phyloP scores from a whole-genome alignment of 805 yeast species.

The Lachancea lanzarotensis region DNA sequence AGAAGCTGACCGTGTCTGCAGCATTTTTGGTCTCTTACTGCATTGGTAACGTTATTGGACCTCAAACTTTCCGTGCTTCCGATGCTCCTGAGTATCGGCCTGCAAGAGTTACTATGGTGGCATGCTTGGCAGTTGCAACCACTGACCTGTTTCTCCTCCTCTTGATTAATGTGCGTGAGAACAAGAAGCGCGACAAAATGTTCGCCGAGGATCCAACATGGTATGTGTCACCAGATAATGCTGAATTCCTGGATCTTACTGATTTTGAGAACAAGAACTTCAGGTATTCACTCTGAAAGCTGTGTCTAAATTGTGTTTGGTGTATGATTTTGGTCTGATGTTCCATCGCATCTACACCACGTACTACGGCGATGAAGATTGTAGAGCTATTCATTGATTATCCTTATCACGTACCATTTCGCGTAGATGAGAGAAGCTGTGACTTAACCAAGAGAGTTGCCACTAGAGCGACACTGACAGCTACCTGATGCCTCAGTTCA shows the following conservation, averaged over 20 bases:
- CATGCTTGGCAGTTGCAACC: not conserved
- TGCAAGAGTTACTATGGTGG: conserved; percentile 40
- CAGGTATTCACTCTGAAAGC: conserved; percentile 5
- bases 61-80: conserved; percentile 54
- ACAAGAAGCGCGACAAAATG: conserved; percentile 7
- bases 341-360: no score
- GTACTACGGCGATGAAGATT: no score
- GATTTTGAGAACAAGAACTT: conserved; percentile 8
- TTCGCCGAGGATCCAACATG: not conserved
- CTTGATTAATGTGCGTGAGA: conserved; percentile 6
- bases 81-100: conserved; percentile 55
- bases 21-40: conserved; percentile 57
- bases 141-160: conserved; percentile 6
- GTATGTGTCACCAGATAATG: conserved; percentile 2
- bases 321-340: no score
- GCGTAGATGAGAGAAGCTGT: no score
- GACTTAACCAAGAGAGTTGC: no score
- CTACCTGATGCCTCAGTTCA: no score
- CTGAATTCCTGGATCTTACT: conserved; percentile 6
- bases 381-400: no score
- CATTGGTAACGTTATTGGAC: conserved; percentile 66
- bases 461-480: no score
- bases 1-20: conserved; percentile 55
- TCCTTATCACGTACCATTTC: no score
- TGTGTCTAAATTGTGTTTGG: no score